These are phyloP conservation scores for Lactarius hatsudake DNA, from an alignment of 768 basidiomycete genomes.

Conservation along the genomic window DNA sequence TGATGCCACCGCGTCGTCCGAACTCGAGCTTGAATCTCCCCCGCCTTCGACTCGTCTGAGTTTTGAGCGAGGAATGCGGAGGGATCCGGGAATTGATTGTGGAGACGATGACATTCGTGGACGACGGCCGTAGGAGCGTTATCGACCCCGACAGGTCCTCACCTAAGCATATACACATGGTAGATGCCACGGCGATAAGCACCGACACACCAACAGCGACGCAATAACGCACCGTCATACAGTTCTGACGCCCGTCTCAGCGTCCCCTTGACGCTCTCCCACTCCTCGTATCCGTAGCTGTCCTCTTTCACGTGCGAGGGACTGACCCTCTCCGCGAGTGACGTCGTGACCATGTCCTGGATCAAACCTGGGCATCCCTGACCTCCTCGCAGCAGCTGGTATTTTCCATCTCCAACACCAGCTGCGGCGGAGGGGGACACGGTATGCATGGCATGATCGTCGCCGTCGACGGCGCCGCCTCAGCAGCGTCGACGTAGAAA, in stretches of 20 bases:
- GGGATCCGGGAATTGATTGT: slow-evolving; percentile 53
- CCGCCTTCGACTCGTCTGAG: not conserved
- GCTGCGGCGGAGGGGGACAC: not conserved
- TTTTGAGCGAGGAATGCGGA: slow-evolving; percentile 42
- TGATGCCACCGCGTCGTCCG: not conserved
- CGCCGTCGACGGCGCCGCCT: not conserved
- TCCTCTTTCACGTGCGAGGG: not conserved
- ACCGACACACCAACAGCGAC: not conserved
- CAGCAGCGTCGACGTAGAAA: slow-evolving; percentile 11
- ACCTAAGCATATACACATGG: slow-evolving; percentile 31
- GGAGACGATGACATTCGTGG: slow-evolving; percentile 66
- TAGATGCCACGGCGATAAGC: slow-evolving; percentile 4
- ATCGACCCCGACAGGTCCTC: slow-evolving; percentile 50
- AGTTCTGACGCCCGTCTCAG: slow-evolving; percentile 54
- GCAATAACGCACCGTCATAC: slow-evolving; percentile 50
- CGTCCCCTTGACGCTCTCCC: slow-evolving; percentile 65
- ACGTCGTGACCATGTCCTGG: slow-evolving; percentile 22
- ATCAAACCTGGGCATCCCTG: not conserved
- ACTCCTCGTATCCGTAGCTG: slow-evolving; percentile 45
- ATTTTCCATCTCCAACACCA: not conserved
- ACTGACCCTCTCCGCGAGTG: slow-evolving; percentile 20
- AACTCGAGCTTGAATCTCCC: slow-evolving; percentile 1
- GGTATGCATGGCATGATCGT: not conserved
- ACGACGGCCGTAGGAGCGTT: slow-evolving; percentile 57
- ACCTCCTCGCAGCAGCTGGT: not conserved